A percentile compares a stretch with the other conserved stretches of the same genome.
phyloP scores from a whole-genome alignment of 441 rosid species.

The Eruca vesicaria region DNA sequence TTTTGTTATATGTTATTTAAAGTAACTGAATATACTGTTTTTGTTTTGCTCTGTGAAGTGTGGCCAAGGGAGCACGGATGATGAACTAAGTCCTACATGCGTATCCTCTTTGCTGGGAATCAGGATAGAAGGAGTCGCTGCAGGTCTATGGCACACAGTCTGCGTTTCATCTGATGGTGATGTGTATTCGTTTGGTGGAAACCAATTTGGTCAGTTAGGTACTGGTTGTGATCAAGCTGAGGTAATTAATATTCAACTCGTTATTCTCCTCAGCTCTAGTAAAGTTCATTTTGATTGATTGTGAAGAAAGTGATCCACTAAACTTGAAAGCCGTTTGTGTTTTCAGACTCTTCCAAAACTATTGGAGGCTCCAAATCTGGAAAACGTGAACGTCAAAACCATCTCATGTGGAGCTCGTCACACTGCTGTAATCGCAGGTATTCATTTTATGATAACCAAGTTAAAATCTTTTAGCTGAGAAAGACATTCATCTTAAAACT shows the following conservation, averaged over 20 bases:
- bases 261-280: background rate
- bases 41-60: constrained; percentile 46
- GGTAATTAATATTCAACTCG: constrained; percentile 53
- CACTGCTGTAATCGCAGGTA: constrained; percentile 75
- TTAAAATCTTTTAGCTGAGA: background rate
- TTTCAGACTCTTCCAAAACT: constrained; percentile 85
- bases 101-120: constrained; percentile 90
- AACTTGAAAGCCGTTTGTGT: constrained; percentile 29
- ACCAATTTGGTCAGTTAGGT: constrained; percentile 98
- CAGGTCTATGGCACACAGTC: constrained; percentile 95
- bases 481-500: background rate
- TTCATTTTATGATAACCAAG: background rate
- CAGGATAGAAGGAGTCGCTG: constrained; percentile 69
- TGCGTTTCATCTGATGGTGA: constrained; percentile 88
- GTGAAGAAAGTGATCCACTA: constrained; percentile 1
- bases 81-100: constrained; percentile 83
- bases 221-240: constrained; percentile 97
- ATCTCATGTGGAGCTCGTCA: constrained; percentile 98
- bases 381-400: constrained; percentile 48
- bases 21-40: background rate
- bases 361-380: constrained; percentile 85
- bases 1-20: background rate
- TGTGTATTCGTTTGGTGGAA: constrained; percentile 93
- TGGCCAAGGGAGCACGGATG: constrained; percentile 97
- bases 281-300: background rate